Evolutionary conservation across 2,329 filamentous ascomycete species (phyloP).

Genomic region (Colletotrichum neosansevieriae): DNA sequence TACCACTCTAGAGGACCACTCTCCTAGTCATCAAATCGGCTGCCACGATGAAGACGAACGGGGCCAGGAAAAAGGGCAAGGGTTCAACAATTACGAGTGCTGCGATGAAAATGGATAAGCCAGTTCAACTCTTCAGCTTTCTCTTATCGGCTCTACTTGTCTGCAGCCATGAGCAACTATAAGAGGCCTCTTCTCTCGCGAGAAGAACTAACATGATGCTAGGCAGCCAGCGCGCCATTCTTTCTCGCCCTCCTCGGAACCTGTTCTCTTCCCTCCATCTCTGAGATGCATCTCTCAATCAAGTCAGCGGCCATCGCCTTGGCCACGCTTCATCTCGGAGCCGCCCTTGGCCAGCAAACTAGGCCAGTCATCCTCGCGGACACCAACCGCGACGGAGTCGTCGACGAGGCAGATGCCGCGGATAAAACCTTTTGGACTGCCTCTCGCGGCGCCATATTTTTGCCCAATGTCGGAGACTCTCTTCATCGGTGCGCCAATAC

Average conservation of each 20-base stretch:
- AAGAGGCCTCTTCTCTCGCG: neutral
- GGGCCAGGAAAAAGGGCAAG: neutral
- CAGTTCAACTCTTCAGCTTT: too few species aligned
- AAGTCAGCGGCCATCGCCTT: constrained; percentile 1
- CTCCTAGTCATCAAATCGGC: neutral
- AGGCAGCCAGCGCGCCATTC: neutral
- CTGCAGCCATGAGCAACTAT: neutral
- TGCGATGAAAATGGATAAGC: too few species aligned
- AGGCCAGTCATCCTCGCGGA: constrained; percentile 48
- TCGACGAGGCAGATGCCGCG: constrained; percentile 46
- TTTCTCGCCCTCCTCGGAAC: neutral
- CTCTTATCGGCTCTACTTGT: too few species aligned
- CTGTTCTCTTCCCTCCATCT: neutral
- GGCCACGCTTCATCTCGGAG: constrained; percentile 12
- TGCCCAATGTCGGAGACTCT: constrained; percentile 53
- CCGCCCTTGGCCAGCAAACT: neutral
- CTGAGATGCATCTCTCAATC: neutral
- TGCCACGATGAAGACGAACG: neutral
- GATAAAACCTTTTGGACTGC: constrained; percentile 45
- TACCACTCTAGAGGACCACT: neutral
- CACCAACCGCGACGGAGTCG: constrained; percentile 51
- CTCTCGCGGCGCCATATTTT: constrained; percentile 49
- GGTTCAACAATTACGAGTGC: neutral
- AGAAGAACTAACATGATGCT: neutral
- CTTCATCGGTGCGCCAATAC: constrained; percentile 46